These are phyloP conservation scores for Phytopythium cucurbitacearum DNA, from an alignment of 352 stramenopile species.

Conservation along the genomic window DNA sequence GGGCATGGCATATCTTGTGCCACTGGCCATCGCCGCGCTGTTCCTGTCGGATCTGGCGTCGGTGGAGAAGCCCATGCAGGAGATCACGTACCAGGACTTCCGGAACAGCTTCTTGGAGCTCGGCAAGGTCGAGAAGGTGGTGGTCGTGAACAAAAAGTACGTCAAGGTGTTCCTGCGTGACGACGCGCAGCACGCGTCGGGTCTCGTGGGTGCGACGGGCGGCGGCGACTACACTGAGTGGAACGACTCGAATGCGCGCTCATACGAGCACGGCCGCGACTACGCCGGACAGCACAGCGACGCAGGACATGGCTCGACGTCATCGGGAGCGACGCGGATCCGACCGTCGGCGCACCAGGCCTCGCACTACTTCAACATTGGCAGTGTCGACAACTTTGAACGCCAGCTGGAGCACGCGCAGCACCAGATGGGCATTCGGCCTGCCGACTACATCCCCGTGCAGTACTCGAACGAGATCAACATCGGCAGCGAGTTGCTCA, in stretches of 20 bases:
- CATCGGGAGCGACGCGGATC: constrained; percentile 1
- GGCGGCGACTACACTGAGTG: constrained; percentile 35
- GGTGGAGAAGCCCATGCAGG: constrained; percentile 81
- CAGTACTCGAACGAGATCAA: constrained; percentile 97
- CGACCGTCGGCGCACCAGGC: constrained; percentile 26
- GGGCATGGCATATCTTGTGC: constrained; percentile 70
- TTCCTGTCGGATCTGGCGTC: constrained; percentile 71
- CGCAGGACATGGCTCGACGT: neutral
- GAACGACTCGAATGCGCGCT: constrained; percentile 33
- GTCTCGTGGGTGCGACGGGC: constrained; percentile 8
- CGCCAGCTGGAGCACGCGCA: constrained; percentile 97
- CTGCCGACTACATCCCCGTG: constrained; percentile 95
- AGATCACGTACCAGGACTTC: constrained; percentile 92
- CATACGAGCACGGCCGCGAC: constrained; percentile 22
- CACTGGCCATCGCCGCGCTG: constrained; percentile 62
- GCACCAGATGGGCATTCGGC: constrained; percentile 91
- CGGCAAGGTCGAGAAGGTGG: constrained; percentile 85
- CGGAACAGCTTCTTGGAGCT: constrained; percentile 80
- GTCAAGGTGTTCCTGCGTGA: constrained; percentile 85
- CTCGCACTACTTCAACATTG: constrained; percentile 96
- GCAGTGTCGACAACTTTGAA: constrained; percentile 97
- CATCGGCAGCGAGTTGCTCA: constrained; percentile 91
- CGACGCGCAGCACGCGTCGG: constrained; percentile 7
- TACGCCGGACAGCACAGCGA: constrained; percentile 1
- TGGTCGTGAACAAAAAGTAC: constrained; percentile 91